Base-by-base conservation (phyloP, 345 rosid genomes). In the Aquilaria yunnanensis region DNA sequence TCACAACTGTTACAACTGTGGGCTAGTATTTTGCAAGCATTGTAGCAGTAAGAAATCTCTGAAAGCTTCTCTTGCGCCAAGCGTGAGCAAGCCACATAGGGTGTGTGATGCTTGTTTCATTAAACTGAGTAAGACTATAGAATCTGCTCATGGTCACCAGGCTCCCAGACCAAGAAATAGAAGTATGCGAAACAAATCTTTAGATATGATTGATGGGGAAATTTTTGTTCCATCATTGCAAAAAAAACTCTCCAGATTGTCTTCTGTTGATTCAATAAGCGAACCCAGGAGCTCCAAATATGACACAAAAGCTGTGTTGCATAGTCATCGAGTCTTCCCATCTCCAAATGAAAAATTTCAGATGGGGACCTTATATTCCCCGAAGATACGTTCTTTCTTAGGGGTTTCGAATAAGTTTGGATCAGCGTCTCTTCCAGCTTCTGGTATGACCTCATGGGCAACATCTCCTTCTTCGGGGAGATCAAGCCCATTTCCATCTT, bases 1-100 rank as follows among this genome's bases (percentile, higher is more conserved):
- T 14, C 98, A 89, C 82, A 92, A 89, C 70, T 92, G 98, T 78
- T 92, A 92, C 75, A 92, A 92, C 62, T 92, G 98, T 59, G 98
- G 98, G 52, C 62, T 92, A 23, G 84, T 89, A 47, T 89, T 92
- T 66, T 92, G 98, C 83, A 92, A 89, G 68, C 81, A 74, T 47
- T 92, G 98, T 77, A 85, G 87, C 61, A 77, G 77, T 75, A 87
- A 75, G 66, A 92, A 87, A 77, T 85, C 90, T 66, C 51, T 85
- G 75, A 85, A 80, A 79, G 96, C 96, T 64, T 81, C 95, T 64
- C 70, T 92, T 70, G 98, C 98, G 49, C 95, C 98, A 31, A 84
- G 71, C 62, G 79, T 74, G 77, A 83, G 67, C 81, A 92, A 87
- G 76, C 91, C 96, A 5, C 85, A 85, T 73, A 79, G 96, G 46